Evolutionary conservation across 345 rosid genomes (phyloP), one percentile per base, ranked within the genome.

Genomic region (Eutrema yunnanense): DNA sequence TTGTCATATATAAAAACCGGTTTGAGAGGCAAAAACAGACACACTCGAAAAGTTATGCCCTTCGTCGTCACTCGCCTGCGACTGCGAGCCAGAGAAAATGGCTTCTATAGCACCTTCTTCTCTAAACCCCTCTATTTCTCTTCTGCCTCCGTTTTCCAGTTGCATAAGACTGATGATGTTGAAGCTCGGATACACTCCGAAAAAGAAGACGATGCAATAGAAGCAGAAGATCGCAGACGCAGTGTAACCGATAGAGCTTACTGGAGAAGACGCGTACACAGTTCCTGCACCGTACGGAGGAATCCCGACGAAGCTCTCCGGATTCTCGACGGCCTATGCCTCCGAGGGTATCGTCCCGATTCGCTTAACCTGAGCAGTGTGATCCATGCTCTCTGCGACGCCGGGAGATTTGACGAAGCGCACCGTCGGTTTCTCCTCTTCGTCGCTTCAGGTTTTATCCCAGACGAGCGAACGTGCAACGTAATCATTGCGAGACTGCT

Each of bases 391-490:
- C 96, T 92, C 12, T 90, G 89, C 54, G 82, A 82, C 67, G 79
- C 87, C 56, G 55, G 50, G 19, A 86, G 90, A 54, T 90, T 86
- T 66, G 33, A 27, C 8, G 96, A 92, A 75, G 93, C 96, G 68
- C 96, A 74, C 81, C 86, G 67, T 9, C 83, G 86, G 16, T 80
- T 82, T 65, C 73, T 79, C 38, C 80, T 78, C 68, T 85, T 52
- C 56, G 22, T 85, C 9, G 64, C 84, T 27, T 86, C 93, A 6
- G 62, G 81, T 16, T 80, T 79, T 57, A 30, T 82, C 38, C 98
- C 96, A 3, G 96, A 88, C 50, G 88, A 88, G 65, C 81, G 96
- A 4, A 83, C 89, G 34, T 90, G 96, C 53, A 90, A 90, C 69
- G 83, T 88, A 0, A 73, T 90, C 61, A 56, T 92, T 12, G 90